Conservation (phyloP, 2,329 filamentous ascomycete genomes). For the Penicillium decumbens region DNA sequence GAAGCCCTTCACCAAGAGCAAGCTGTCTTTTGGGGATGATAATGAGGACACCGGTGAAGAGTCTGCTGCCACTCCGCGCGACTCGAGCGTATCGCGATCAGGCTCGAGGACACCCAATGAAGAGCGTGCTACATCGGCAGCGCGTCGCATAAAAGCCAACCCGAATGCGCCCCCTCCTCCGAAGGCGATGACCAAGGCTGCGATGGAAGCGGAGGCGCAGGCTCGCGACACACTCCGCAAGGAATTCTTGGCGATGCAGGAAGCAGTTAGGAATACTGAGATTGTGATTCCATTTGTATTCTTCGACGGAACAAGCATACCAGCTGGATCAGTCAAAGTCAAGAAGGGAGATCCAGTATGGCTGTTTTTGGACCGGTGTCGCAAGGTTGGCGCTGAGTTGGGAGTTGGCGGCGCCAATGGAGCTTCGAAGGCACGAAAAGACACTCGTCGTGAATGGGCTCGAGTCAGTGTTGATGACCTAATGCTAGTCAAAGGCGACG, state of each 20-base stretch:
- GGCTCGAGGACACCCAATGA: slow-evolving; percentile 37
- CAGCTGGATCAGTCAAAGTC: slow-evolving; percentile 75
- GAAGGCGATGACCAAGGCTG: slow-evolving; percentile 69
- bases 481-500: slow-evolving; percentile 81
- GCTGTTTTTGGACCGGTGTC: slow-evolving; percentile 86
- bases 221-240: slow-evolving; percentile 69
- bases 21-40: slow-evolving; percentile 62
- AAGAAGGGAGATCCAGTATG: slow-evolving; percentile 92
- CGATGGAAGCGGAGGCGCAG: slow-evolving; percentile 72
- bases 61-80: slow-evolving; percentile 34
- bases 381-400: slow-evolving; percentile 81
- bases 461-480: slow-evolving; percentile 91
- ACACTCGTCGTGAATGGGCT: slow-evolving; percentile 78
- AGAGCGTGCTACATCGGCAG: slow-evolving; percentile 24
- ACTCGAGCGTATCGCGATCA: slow-evolving; percentile 38
- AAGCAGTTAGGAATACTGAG: slow-evolving; percentile 81
- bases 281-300: slow-evolving; percentile 93
- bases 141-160: slow-evolving; percentile 42
- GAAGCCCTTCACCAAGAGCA: slow-evolving; percentile 55
- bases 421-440: slow-evolving; percentile 45
- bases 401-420: slow-evolving; percentile 62
- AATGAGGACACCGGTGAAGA: slow-evolving; percentile 52
- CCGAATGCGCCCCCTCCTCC: slow-evolving; percentile 54
- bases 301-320: slow-evolving; percentile 87
- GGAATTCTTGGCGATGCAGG: slow-evolving; percentile 77